Evolutionary conservation across 371 early-diverging fungal species (phyloP), one percentile per base, ranked within the genome.

Genomic region (Mucor circinelloides): DNA sequence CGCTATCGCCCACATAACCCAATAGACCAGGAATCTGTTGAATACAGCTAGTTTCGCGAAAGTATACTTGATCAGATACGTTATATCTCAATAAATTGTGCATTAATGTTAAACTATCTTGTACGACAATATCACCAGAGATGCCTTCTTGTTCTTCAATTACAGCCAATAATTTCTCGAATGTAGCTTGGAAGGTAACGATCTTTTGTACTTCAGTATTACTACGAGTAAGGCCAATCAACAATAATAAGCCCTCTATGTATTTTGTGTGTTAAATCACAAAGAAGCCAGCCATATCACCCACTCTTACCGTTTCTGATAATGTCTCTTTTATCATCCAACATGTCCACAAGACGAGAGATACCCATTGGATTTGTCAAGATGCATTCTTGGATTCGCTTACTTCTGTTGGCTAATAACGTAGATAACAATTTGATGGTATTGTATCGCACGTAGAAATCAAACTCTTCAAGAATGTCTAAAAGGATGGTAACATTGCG

Each of bases 161-260:
- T 54, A 96, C 92, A 2, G 85, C 85, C 59, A 97, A 79, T 32
- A 97, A 75, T 19, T 91, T 86, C 67, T 98, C 98, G 81, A 99
- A 98, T 6, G 96, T 95, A 70, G 93, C 96, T 72, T 98, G 96
- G 76, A 99, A 99, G 5, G 97, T 97, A 54, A 98, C 93, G 66
- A 99, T 94, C 82, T 99, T 97, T 80, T 99, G 98, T 28, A 99
- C 91, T 52, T 98, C 98, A 32, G 97, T 92, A 77, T 97, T 96
- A 44, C 84, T 87, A 61, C 90, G 87, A 8, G 97, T 97, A 63
- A 99, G 83, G 0, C 93, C 84, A 48, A 95, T 96, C 70, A 99
- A 69, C 34, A 99, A 75, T 62, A 97, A 76, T 27, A 99, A 77
- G 2, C 95, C 95, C 89, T 98, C 97, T 95, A 59, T n/a, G 2